Conservation (phyloP, 2,329 filamentous ascomycete species). For the Exophiala lecanii-corni region DNA sequence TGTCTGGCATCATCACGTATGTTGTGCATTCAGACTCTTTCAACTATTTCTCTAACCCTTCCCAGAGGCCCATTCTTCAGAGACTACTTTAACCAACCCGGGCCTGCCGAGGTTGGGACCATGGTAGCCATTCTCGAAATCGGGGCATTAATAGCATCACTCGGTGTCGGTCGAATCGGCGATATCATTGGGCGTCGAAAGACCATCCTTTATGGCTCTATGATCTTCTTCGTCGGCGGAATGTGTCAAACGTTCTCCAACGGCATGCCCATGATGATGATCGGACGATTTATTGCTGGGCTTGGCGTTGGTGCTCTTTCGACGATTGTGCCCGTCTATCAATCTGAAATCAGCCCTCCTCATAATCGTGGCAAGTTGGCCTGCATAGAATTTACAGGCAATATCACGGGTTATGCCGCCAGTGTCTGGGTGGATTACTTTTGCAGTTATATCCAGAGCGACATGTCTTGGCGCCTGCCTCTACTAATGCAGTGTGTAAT, state of each 20-base stretch:
- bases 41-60: constrained; percentile 14
- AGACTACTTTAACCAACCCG: constrained; percentile 87
- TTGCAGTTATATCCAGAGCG: constrained; percentile 79
- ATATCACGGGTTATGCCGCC: constrained; percentile 90
- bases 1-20: constrained; percentile 67
- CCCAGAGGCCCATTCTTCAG: constrained; percentile 77
- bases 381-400: constrained; percentile 96
- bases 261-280: constrained; percentile 82
- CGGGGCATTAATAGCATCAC: constrained; percentile 84
- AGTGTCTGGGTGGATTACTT: constrained; percentile 99
- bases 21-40: constrained; percentile 22
- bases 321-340: constrained; percentile 88
- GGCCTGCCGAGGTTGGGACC: constrained; percentile 81
- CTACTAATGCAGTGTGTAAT: constrained; percentile 91
- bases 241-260: constrained; percentile 76
- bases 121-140: constrained; percentile 97
- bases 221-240: constrained; percentile 80
- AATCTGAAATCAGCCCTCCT: constrained; percentile 91
- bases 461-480: constrained; percentile 87
- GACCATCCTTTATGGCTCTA: constrained; percentile 90
- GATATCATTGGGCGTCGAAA: constrained; percentile 84
- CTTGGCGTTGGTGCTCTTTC: constrained; percentile 83
- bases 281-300: constrained; percentile 78
- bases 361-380: constrained; percentile 94
- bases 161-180: constrained; percentile 80